Base-by-base conservation (phyloP, 768 basidiomycete genomes). In the Agaricus sinodeliciosus region DNA sequence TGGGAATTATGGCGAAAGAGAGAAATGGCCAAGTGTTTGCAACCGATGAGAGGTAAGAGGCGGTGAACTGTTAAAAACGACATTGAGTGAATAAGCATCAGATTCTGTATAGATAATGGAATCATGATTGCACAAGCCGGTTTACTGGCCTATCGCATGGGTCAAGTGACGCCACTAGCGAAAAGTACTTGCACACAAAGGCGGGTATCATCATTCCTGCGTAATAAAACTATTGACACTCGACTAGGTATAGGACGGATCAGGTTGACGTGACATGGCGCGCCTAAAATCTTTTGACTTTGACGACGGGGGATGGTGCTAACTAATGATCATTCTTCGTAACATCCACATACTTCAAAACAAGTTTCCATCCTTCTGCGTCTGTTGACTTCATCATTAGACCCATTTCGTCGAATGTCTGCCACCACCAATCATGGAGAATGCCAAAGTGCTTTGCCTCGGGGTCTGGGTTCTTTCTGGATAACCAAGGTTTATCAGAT, bases 41-140 rank as follows among this genome's bases (percentile, higher is more conserved):
- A 4, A 98, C 90, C 0, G 95, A 99, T 65, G 94, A 98, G 68
- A 77, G 94, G 95, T 90, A 59, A 48, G 78, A 57, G 6, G 34
- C 37, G 42, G 9, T 31, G 49, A 7, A 28, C 16, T 48, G 47
- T 12, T 26, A 19, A 28, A 16, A 28, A n/a, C 9, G 22, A 39
- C 36, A 9, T 15, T 31, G 15, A 25, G 12, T 25, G 41, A 13
- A 37, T 35, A 35, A 9, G 41, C 37, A 16, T n/a, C 36, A 95
- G 94, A 49, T 98, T 95, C 68, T 98, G 96, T 69, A 98, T 99
- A 55, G 96, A 99, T 67, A 99, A 99, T 60, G 96, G 96, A 1
- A 95, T 98, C 60, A 99, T 99, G 96, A 98, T 99, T 50, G 95
- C 96, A 2, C 96, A 99, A 63, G 96, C 96, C 5, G 96, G 96